Conservation (phyloP, 352 stramenopile species). For the Globisporangium polare region DNA sequence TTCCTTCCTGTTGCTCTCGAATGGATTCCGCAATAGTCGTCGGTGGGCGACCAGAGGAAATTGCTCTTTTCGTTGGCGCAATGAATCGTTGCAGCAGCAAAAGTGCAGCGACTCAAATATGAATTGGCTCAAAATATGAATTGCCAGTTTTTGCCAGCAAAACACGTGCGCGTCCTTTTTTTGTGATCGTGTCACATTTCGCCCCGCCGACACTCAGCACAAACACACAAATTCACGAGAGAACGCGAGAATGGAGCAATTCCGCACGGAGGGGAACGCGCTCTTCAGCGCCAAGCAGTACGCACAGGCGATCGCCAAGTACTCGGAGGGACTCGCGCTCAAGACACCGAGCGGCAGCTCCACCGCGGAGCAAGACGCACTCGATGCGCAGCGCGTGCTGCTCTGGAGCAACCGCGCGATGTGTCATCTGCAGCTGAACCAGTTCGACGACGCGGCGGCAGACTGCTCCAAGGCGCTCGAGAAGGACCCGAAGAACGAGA, state of each 20-base stretch:
- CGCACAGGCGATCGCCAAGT: slow-evolving; percentile 52
- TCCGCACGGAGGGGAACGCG: slow-evolving; percentile 68
- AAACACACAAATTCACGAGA: slow-evolving; percentile 4
- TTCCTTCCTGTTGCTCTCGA: not conserved
- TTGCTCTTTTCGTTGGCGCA: not conserved
- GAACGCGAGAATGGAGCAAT: slow-evolving; percentile 41
- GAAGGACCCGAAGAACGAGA: slow-evolving; percentile 55
- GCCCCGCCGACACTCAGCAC: not conserved
- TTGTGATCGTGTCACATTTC: slow-evolving; percentile 3
- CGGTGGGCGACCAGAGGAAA: slow-evolving; percentile 1
- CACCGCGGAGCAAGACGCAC: slow-evolving; percentile 15
- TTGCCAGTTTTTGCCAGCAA: not conserved
- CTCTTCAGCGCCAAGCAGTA: slow-evolving; percentile 76
- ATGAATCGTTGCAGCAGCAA: not conserved
- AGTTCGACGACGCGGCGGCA: slow-evolving; percentile 44
- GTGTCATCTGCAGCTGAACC: slow-evolving; percentile 61
- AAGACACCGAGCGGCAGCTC: slow-evolving; percentile 5
- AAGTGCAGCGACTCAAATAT: slow-evolving; percentile 5
- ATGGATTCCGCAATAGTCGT: not conserved
- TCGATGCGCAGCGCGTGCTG: slow-evolving; percentile 46
- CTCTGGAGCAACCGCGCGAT: slow-evolving; percentile 79
- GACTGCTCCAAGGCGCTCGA: slow-evolving; percentile 56
- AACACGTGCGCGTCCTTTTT: not conserved
- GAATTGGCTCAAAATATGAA: slow-evolving; percentile 11
- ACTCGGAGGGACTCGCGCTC: slow-evolving; percentile 46